Base-by-base conservation (phyloP, 176 grass and related monocot genomes). In the Tuctoria greenei region DNA sequence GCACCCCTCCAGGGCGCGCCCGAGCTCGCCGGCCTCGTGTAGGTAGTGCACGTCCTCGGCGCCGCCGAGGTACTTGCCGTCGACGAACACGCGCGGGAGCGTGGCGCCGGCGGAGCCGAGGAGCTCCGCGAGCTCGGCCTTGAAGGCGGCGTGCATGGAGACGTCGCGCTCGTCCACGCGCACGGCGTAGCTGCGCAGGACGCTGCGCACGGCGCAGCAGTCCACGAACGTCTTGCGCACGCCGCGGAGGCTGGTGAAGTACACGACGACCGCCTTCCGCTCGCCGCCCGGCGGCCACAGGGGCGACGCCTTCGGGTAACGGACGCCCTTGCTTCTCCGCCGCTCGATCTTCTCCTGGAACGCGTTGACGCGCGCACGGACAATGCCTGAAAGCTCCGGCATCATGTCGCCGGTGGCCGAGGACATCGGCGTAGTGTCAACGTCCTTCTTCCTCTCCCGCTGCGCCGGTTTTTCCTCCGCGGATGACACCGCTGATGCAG, bases 191-290 rank as follows among this genome's bases (percentile, higher is more conserved):
- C 84, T 68, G 40, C 87, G 81, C 57, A 97, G 64, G 69, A 93
- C 78, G 72, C 62, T 80, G 50, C 83, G 86, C 63, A 88, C 90
- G 43, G 83, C 61, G 62, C 86, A 80, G 77, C 93, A 91, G 61
- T 93, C 88, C 83, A 91, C 86, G 71, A 86, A 86, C 43, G 90
- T 97, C 67, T 86, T 93, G 49, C 85, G 82, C 43, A 97, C 84
- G 47, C 88, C 78, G 15, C 87, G 83, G 56, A 97, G 85, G 73
- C 89, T 93, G 39, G 93, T 97, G 75, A 90, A 90, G 86, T 97
- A 97, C 58, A 97, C 79, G 4, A 93, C 90, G 4, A 93, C 90
- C 60, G 77, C 88, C 69, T 79, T 90, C 61, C 75, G 68, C 74
- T 80, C 65, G 10, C 91, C 61, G 0, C 83, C 83, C 2, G 77